A percentile compares a stretch with the other conserved stretches of the same genome.
Conservation (phyloP, 352 stramenopile species). For the Phytophthora citrophthora region DNA sequence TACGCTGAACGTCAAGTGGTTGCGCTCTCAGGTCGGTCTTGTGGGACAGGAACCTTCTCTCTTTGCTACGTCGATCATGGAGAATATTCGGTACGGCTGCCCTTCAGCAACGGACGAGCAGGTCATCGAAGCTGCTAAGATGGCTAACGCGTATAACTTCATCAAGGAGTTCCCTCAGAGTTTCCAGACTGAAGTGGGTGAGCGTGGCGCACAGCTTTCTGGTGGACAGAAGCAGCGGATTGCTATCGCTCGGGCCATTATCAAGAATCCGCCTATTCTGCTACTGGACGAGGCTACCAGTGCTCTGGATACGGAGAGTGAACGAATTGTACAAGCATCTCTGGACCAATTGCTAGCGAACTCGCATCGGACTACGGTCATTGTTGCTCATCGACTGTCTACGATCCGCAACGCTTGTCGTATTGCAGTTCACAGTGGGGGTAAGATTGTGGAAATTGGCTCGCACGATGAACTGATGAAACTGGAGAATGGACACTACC, state of each 20-base stretch:
- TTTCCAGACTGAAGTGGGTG: conserved; percentile 70
- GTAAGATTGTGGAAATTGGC: conserved; percentile 79
- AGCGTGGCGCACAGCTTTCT: conserved; percentile 90
- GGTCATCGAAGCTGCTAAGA: conserved; percentile 81
- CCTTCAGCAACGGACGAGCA: conserved; percentile 70
- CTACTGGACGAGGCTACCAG: conserved; percentile 82
- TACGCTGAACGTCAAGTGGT: conserved; percentile 44
- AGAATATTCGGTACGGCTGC: conserved; percentile 51
- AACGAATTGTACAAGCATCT: conserved; percentile 54
- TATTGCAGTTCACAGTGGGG: conserved; percentile 74
- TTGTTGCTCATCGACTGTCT: conserved; percentile 88
- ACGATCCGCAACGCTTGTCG: conserved; percentile 91
- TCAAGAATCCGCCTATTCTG: conserved; percentile 90
- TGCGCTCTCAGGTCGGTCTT: conserved; percentile 66
- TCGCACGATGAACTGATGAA: conserved; percentile 85
- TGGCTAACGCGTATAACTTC: conserved; percentile 91
- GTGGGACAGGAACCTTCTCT: conserved; percentile 89
- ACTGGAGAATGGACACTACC: conserved; percentile 43
- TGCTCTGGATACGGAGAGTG: conserved; percentile 40
- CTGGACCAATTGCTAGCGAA: conserved; percentile 55
- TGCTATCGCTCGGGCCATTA: conserved; percentile 92
- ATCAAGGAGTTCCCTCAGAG: conserved; percentile 87
- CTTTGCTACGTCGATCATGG: conserved; percentile 64
- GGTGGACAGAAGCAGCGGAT: conserved; percentile 96
- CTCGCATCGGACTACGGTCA: conserved; percentile 67